phyloP scores from a whole-genome alignment of 2,329 filamentous ascomycete genomes.

The Penicillium freii region DNA sequence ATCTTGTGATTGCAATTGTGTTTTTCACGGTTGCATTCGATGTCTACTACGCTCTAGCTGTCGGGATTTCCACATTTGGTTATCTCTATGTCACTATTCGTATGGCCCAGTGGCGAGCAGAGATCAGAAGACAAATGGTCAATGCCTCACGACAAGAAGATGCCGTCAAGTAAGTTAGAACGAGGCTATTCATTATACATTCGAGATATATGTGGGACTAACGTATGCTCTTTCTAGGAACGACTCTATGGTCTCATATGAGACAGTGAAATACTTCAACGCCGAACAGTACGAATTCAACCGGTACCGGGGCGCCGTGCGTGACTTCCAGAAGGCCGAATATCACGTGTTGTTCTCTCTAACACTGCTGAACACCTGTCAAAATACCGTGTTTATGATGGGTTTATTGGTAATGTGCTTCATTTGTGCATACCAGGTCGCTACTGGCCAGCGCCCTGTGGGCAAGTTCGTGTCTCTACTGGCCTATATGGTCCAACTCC shows the following conservation, averaged over 20 bases:
- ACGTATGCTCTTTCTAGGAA: conserved; percentile 53
- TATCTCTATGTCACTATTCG: conserved; percentile 96
- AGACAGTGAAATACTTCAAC: conserved; percentile 90
- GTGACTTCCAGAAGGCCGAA: conserved; percentile 70
- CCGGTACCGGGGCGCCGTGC: conserved; percentile 69
- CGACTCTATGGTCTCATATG: conserved; percentile 97
- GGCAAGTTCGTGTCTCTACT: conserved; percentile 72
- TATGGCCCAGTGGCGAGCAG: conserved; percentile 88
- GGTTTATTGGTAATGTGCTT: conserved; percentile 70
- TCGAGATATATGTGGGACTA: background rate
- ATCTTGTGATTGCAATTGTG: conserved; percentile 78
- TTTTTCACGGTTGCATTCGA: conserved; percentile 80
- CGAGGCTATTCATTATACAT: background rate
- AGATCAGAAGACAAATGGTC: conserved; percentile 88
- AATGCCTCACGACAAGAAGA: conserved; percentile 94
- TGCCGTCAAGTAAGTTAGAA: conserved; percentile 71
- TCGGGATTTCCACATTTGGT: conserved; percentile 87
- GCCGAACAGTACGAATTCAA: conserved; percentile 76
- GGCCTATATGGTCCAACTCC: conserved; percentile 75
- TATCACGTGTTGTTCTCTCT: conserved; percentile 73
- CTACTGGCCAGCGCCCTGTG: conserved; percentile 61
- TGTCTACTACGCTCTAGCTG: conserved; percentile 83
- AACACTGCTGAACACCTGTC: conserved; percentile 76
- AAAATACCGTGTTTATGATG: conserved; percentile 75
- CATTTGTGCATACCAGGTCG: conserved; percentile 74